Evolutionary conservation across 2,329 filamentous ascomycete genomes (phyloP).

Genomic region (Fusarium stilboides): DNA sequence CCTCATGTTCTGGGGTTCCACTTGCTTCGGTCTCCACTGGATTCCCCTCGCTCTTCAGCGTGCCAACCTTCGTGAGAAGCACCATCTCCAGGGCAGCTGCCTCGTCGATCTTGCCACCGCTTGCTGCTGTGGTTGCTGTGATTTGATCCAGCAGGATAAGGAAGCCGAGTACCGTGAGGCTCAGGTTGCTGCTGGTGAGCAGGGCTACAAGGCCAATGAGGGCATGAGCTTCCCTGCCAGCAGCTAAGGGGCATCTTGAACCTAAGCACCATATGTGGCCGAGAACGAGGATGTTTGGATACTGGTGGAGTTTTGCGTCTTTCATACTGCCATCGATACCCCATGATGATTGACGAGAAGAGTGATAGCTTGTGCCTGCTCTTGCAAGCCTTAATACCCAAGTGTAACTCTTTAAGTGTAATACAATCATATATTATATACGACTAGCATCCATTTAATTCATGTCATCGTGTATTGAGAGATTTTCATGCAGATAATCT

Average conservation of each 20-base stretch:
- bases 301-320: constrained; percentile 13
- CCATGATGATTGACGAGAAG: constrained; percentile 18
- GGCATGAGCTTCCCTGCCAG: constrained; percentile 39
- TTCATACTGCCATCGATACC: constrained; percentile 39
- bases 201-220: constrained; percentile 47
- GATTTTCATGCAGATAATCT: too few species aligned
- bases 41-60: constrained; percentile 63
- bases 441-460: neutral
- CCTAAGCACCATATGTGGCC: too few species aligned
- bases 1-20: constrained; percentile 60
- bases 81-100: constrained; percentile 62
- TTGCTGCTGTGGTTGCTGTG: constrained; percentile 64
- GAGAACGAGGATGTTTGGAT: constrained; percentile 4
- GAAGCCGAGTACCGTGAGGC: constrained; percentile 59
- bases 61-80: constrained; percentile 61
- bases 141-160: constrained; percentile 64
- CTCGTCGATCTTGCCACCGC: constrained; percentile 59
- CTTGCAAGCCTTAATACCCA: neutral
- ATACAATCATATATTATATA: constrained; percentile 3
- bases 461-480: neutral
- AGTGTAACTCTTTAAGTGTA: constrained; percentile 10
- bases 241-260: neutral
- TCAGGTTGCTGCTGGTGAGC: constrained; percentile 15
- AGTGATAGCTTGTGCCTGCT: neutral
- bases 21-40: constrained; percentile 59